phyloP scores from a whole-genome alignment of 2,329 filamentous ascomycete genomes.

The Colletotrichum phormii region DNA sequence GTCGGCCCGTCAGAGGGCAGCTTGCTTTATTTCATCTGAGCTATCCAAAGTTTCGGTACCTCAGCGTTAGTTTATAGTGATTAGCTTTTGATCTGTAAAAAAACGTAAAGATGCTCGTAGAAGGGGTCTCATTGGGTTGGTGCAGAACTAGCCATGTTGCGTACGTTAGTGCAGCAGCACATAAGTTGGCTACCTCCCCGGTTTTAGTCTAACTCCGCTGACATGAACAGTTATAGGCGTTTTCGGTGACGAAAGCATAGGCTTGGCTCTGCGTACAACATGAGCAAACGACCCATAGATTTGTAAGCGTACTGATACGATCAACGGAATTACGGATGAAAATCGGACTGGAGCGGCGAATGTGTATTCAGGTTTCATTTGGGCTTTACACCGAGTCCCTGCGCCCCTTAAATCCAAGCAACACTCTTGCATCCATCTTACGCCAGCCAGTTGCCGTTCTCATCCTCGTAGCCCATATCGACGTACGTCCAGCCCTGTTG shows the following conservation, averaged over 20 bases:
- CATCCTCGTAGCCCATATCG: slow-evolving; percentile 45
- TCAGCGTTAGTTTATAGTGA: neutral
- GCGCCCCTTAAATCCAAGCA: neutral
- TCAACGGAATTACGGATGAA: neutral
- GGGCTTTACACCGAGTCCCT: neutral
- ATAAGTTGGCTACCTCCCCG: neutral
- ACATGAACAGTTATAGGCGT: neutral
- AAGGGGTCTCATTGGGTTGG: neutral
- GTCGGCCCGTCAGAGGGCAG: neutral
- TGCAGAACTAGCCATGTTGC: neutral
- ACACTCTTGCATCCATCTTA: neutral
- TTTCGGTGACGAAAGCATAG: neutral
- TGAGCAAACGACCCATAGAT: neutral
- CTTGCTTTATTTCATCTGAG: neutral
- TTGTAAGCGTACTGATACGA: neutral
- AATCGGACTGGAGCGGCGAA: too few relatives aligned
- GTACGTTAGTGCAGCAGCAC: neutral
- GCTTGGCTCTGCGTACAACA: neutral
- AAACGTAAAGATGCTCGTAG: neutral
- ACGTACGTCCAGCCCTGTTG: slow-evolving; percentile 40
- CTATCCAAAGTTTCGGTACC: neutral
- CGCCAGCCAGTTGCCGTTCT: slow-evolving; percentile 42
- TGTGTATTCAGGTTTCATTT: neutral
- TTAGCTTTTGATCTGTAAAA: neutral
- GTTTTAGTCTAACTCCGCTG: neutral